These are phyloP conservation scores for Adiantum capillusveneris DNA, from an alignment of 75 land plant species.

Conservation along the genomic window DNA sequence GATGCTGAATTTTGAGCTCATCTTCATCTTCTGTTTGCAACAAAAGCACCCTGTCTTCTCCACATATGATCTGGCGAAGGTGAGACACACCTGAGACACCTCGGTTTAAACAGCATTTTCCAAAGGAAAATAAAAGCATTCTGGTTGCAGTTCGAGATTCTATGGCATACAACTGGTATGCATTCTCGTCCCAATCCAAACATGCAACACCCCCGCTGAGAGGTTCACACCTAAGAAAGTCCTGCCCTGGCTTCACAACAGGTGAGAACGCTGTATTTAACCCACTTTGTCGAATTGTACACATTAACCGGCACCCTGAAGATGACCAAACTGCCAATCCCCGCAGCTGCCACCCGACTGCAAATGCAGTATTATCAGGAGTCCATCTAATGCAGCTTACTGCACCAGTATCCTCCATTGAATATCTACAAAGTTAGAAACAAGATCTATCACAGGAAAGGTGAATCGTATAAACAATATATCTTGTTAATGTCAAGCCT, in stretches of 20 bases:
- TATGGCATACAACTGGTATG: slow-evolving; percentile 73
- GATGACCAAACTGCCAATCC: slow-evolving; percentile 95
- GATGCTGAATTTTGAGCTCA: slow-evolving; percentile 77
- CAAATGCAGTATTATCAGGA: slow-evolving; percentile 90
- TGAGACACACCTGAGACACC: slow-evolving; percentile 70
- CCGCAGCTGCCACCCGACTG: slow-evolving; percentile 92
- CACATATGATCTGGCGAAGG: slow-evolving; percentile 76
- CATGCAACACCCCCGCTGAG: slow-evolving; percentile 72
- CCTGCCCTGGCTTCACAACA: slow-evolving; percentile 51
- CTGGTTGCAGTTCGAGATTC: slow-evolving; percentile 64
- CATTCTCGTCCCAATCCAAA: slow-evolving; percentile 91
- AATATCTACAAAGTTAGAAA: slow-evolving; percentile 43
- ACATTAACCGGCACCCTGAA: slow-evolving; percentile 98
- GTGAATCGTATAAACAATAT: no score
- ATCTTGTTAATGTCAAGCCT: no score
- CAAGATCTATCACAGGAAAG: neutral
- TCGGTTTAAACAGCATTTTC: slow-evolving; percentile 82
- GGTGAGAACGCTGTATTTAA: slow-evolving; percentile 69
- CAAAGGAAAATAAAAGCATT: slow-evolving; percentile 81
- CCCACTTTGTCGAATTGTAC: slow-evolving; percentile 91
- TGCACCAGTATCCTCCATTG: slow-evolving; percentile 93
- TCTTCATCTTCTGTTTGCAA: slow-evolving; percentile 87
- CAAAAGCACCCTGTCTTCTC: slow-evolving; percentile 86
- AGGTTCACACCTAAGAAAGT: slow-evolving; percentile 63
- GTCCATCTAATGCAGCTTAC: slow-evolving; percentile 90